Evolutionary conservation across 1,139 yeast species (phyloP).

Genomic region (Geotrichum histeridarum): DNA sequence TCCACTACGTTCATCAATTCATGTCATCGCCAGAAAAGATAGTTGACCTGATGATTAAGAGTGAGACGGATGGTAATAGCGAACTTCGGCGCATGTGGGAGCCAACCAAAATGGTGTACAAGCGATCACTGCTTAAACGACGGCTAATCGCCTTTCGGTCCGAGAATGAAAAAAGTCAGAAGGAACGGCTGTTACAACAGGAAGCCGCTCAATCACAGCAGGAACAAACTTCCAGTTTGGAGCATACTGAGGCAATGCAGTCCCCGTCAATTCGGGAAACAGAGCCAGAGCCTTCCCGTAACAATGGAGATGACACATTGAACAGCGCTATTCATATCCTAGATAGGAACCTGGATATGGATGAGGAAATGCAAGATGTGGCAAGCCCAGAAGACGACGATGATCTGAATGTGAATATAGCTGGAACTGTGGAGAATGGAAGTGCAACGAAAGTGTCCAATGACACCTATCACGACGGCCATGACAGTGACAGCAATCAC

Average conservation of each 20-base stretch:
- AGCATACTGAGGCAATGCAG: not conserved
- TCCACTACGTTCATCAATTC: slow-evolving; percentile 69
- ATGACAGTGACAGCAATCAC: not conserved
- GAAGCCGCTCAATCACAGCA: not conserved
- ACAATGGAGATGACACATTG: not conserved
- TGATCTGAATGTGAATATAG: not conserved
- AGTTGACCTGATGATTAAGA: slow-evolving; percentile 45
- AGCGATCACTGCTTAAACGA: slow-evolving; percentile 8
- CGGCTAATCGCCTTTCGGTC: slow-evolving; percentile 3
- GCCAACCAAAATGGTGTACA: not conserved
- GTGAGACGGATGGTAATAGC: not conserved
- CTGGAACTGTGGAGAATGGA: not conserved
- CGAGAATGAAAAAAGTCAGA: slow-evolving; percentile 1
- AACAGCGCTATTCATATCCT: not conserved
- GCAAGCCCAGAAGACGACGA: not conserved
- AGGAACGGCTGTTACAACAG: not conserved
- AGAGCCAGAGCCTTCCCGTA: not conserved
- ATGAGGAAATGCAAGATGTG: not conserved
- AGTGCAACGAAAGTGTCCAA: not conserved
- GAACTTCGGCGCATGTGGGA: not conserved
- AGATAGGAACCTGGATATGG: not conserved
- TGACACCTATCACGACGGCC: not conserved
- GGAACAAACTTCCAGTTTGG: not conserved
- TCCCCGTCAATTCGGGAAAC: not conserved
- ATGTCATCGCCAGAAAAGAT: slow-evolving; percentile 49